phyloP scores from a whole-genome alignment of 768 basidiomycete genomes.

The Stropharia rugosoannulata region DNA sequence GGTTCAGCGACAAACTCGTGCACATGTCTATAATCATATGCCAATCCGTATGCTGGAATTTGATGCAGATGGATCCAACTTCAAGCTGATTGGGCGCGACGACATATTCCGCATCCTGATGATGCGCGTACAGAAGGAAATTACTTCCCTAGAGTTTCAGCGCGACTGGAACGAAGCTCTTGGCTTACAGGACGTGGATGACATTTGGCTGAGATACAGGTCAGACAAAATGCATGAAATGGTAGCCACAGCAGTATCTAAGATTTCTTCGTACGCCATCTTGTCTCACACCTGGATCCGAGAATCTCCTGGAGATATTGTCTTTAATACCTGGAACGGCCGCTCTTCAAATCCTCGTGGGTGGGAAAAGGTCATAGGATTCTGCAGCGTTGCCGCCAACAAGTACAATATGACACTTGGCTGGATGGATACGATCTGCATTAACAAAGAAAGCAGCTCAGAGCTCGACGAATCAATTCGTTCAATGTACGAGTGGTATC shows the following conservation, averaged over 20 bases:
- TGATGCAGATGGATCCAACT: not conserved
- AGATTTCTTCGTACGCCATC: not conserved
- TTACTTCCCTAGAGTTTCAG: not conserved
- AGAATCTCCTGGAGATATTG: not conserved
- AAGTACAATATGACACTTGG: not conserved
- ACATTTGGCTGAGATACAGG: too few species aligned
- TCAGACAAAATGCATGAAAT: too few species aligned
- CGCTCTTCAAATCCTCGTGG: not conserved
- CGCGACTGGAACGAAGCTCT: not conserved
- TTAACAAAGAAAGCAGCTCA: not conserved
- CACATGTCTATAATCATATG: not conserved
- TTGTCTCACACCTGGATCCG: constrained; percentile 3
- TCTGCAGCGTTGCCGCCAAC: not conserved
- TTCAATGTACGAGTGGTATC: constrained; percentile 1
- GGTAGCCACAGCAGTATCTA: too few species aligned
- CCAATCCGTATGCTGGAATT: not conserved
- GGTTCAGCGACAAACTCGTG: not conserved
- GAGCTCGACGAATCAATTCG: not conserved
- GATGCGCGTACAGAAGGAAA: not conserved
- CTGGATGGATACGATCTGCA: not conserved
- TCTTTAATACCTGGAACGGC: not conserved
- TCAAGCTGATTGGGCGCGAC: not conserved
- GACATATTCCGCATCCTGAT: not conserved
- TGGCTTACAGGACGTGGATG: not conserved
- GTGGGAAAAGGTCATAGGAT: not conserved